Conservation (phyloP, 2,329 filamentous ascomycete species). For the Fusarium stilboides region DNA sequence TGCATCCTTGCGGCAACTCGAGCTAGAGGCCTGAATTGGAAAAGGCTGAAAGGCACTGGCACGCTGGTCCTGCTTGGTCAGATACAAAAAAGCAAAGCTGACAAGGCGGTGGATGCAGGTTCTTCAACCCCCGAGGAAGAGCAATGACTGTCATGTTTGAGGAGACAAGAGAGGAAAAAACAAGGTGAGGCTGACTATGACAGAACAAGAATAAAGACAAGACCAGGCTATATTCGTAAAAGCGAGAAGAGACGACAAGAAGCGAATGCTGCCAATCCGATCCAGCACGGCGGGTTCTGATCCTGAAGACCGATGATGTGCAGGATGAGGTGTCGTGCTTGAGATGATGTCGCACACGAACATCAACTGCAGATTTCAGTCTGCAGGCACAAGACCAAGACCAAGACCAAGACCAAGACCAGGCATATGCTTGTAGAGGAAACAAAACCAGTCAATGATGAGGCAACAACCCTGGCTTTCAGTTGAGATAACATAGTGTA, state of each 20-base stretch:
- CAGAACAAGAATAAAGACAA: constrained; percentile 28
- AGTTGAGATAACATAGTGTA: constrained; percentile 29
- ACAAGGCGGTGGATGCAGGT: constrained; percentile 24
- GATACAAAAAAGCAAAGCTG: constrained; percentile 30
- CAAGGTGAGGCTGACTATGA: constrained; percentile 47
- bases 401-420: constrained; percentile 8
- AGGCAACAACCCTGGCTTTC: constrained; percentile 21
- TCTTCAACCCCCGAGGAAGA: constrained; percentile 14
- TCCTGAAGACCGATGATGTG: constrained; percentile 42
- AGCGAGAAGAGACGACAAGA: constrained; percentile 42
- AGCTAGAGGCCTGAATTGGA: constrained; percentile 44
- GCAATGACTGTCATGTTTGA: constrained; percentile 18
- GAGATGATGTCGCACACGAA: constrained; percentile 42
- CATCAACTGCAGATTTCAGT: constrained; percentile 24
- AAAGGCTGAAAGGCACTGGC: constrained; percentile 44
- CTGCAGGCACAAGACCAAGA: constrained; percentile 37
- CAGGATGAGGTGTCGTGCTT: constrained; percentile 45
- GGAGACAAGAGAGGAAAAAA: constrained; percentile 39
- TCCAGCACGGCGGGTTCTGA: constrained; percentile 11
- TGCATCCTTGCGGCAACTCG: constrained; percentile 38
- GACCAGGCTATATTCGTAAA: not conserved
- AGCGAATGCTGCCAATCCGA: constrained; percentile 19
- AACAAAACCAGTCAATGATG: constrained; percentile 18
- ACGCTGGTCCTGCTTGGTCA: constrained; percentile 20
- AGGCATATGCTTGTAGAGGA: constrained; percentile 15